Evolutionary conservation across 2,329 filamentous ascomycete genomes (phyloP), one percentile per base, ranked within the genome.

Genomic region (Colletotrichum sp.): DNA sequence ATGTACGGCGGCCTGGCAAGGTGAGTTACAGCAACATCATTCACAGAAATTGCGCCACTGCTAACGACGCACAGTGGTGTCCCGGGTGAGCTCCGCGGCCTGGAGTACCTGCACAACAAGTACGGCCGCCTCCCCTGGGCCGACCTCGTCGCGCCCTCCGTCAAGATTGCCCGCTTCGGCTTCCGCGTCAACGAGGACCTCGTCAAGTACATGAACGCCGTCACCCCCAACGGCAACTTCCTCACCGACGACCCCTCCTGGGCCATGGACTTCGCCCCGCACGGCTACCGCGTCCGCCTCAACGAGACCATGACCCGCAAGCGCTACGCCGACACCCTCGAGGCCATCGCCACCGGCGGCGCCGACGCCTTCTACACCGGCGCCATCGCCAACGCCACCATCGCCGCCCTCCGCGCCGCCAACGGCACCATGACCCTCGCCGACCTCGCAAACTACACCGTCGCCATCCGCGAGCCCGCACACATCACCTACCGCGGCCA

Each of bases 251-350:
- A 98, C 76, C 92, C 93, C 0, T 89, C 91, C 0, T 98, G 95
- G 94, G 94, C 95, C 0, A 85, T 95, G 32, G 96, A 98, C 82
- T 98, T 98, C 83, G 95, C 95, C 3, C 95, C 95, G 0, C 90
- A 94, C 74, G 95, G 95, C 5, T 91, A 88, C 3, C 85, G 91
- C 1, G 80, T 96, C 2, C 87, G 88, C 24, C 83, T 95, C 4
- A 93, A 93, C n/a, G 94, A 97, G 78, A 94, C 85, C 1, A 94
- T 97, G 77, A 95, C 93, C 0, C 88, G 95, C 28, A 94, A 92
- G 81, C 89, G 95, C 52, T 96, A 95, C 82, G 95, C 94, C 1
- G 86, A 94, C 76, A 95, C 94, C 0, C 88, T 97, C 0, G 93
- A 96, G 81, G 87, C 86, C 0, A 94, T 97, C 78, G 93, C 94